Conservation (phyloP, 1,284 basidiomycete genomes). For the Cronartium quercuum region DNA sequence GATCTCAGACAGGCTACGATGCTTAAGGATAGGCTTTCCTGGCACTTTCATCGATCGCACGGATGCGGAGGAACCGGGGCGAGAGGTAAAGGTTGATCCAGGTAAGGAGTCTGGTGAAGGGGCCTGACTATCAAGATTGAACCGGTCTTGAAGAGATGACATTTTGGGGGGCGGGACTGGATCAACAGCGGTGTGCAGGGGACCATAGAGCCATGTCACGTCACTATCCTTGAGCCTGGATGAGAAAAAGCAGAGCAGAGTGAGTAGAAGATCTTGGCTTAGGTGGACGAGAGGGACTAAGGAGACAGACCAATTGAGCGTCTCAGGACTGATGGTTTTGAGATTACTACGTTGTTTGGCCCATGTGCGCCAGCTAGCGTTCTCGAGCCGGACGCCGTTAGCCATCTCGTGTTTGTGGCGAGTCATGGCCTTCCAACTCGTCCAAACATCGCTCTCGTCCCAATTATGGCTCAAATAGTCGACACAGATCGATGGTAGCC, state of each 20-base stretch:
- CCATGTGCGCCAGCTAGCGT: slow-evolving; percentile 98
- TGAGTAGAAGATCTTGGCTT: neutral
- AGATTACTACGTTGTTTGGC: slow-evolving; percentile 97
- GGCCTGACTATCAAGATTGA: slow-evolving; percentile 52
- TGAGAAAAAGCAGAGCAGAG: slow-evolving; percentile 34
- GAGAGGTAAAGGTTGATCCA: slow-evolving; percentile 2
- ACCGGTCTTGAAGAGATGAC: slow-evolving; percentile 55
- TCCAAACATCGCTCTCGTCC: slow-evolving; percentile 98
- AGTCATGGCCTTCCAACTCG: slow-evolving; percentile 96
- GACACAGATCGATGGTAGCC: slow-evolving; percentile 58
- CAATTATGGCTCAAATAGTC: slow-evolving; percentile 81
- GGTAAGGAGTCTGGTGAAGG: slow-evolving; percentile 48
- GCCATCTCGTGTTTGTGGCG: slow-evolving; percentile 96
- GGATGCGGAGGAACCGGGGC: slow-evolving; percentile 13
- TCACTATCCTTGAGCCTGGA: slow-evolving; percentile 96
- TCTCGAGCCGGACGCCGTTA: slow-evolving; percentile 90
- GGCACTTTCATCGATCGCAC: slow-evolving; percentile 20
- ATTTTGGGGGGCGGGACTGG: slow-evolving; percentile 56
- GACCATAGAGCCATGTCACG: slow-evolving; percentile 98
- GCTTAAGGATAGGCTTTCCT: slow-evolving; percentile 86
- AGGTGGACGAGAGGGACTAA: neutral
- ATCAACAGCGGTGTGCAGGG: slow-evolving; percentile 82
- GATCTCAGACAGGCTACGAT: slow-evolving; percentile 84
- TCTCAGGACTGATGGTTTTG: slow-evolving; percentile 91
- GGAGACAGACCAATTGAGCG: slow-evolving; percentile 81